These are phyloP conservation scores for Tinospora cordifolia DNA, from an alignment of 164 flowering plant genomes.

Conservation along the genomic window DNA sequence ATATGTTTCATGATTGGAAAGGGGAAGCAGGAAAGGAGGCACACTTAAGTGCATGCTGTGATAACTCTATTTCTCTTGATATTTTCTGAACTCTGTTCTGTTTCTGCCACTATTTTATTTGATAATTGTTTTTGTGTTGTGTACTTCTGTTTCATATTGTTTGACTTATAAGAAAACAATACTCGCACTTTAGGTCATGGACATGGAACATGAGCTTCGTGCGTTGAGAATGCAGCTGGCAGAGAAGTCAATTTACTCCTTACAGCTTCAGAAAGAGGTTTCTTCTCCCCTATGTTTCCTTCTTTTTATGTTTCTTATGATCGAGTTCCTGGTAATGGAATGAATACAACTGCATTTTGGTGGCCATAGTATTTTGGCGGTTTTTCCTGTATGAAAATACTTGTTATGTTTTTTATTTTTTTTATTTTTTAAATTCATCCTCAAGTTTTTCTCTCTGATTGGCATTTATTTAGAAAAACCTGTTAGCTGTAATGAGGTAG, in stretches of 20 bases:
- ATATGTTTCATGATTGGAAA: too few relatives aligned
- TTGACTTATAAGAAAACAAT: conserved; percentile 3
- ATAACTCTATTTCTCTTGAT: background rate
- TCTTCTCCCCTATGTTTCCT: conserved; percentile 6
- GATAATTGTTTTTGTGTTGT: background rate
- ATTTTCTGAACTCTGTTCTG: background rate
- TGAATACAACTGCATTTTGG: background rate
- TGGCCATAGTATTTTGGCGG: background rate
- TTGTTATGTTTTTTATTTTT: too few relatives aligned
- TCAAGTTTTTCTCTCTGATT: too few relatives aligned
- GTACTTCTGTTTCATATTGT: background rate
- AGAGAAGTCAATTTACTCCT: conserved; percentile 71
- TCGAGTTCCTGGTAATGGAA: too few relatives aligned
- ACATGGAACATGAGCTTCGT: conserved; percentile 96
- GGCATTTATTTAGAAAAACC: too few relatives aligned
- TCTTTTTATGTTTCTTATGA: background rate
- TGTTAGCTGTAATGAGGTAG: too few relatives aligned
- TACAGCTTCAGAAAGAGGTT: conserved; percentile 88
- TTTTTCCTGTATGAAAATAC: too few relatives aligned
- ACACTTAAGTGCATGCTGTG: too few relatives aligned
- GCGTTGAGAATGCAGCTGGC: conserved; percentile 65
- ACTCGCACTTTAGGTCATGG: conserved; percentile 68
- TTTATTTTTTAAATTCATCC: too few relatives aligned
- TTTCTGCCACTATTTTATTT: background rate
- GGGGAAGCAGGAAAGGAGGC: too few relatives aligned